Conservation (phyloP, 306 rosid species). For the Rubus idaeus region DNA sequence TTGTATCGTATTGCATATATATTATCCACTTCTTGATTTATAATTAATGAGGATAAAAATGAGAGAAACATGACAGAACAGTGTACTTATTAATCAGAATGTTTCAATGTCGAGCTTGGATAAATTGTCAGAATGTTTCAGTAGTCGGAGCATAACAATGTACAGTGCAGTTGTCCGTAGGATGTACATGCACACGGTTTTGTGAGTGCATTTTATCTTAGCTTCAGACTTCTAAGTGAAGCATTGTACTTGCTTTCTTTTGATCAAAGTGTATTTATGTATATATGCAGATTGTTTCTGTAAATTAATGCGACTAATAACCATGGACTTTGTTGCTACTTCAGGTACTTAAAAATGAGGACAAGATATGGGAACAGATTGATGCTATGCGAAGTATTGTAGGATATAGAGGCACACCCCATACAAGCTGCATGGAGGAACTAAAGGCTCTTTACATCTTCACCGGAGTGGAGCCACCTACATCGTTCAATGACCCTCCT, state of each 20-base stretch:
- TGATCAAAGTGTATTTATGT: no score
- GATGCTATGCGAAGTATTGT: constrained; percentile 43
- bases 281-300: background rate
- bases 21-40: background rate
- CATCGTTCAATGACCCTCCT: constrained; percentile 25
- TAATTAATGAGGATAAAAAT: background rate
- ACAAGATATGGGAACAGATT: constrained; percentile 53
- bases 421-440: constrained; percentile 55
- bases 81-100: background rate
- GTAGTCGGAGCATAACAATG: background rate
- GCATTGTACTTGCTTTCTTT: background rate
- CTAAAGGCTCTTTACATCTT: constrained; percentile 68
- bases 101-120: background rate
- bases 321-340: background rate
- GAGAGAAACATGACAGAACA: background rate
- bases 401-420: constrained; percentile 50
- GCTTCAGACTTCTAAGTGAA: background rate
- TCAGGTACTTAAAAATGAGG: constrained; percentile 46
- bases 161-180: background rate
- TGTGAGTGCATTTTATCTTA: background rate
- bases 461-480: constrained; percentile 70
- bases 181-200: background rate
- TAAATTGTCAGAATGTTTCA: background rate
- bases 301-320: background rate
- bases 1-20: background rate